Evolutionary conservation across 257 asterid species (phyloP).

Genomic region (Scutellaria galericulata): DNA sequence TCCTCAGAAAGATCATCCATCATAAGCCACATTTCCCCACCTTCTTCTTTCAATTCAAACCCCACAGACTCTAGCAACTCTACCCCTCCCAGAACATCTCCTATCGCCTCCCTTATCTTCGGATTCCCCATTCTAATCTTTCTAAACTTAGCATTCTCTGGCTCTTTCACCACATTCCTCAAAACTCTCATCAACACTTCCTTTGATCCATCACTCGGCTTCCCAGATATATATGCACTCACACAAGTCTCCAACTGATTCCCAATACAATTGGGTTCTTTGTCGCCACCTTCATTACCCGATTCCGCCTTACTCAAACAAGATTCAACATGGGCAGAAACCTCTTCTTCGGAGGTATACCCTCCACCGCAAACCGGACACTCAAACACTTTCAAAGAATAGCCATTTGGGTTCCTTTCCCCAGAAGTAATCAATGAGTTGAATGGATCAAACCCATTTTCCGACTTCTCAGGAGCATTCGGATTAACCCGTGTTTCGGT

Average conservation of each 20-base stretch:
- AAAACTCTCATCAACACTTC: slow-evolving; percentile 73
- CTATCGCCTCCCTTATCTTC: slow-evolving; percentile 87
- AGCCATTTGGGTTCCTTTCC: slow-evolving; percentile 77
- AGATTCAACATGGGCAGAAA: slow-evolving; percentile 69
- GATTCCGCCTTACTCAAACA: slow-evolving; percentile 56
- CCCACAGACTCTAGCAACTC: slow-evolving; percentile 85
- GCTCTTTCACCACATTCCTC: slow-evolving; percentile 74
- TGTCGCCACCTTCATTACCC: slow-evolving; percentile 23
- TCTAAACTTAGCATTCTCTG: slow-evolving; percentile 83
- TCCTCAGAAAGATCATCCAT: slow-evolving; percentile 74
- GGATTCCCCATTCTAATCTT: slow-evolving; percentile 87
- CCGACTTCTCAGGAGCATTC: slow-evolving; percentile 35
- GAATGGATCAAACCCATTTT: slow-evolving; percentile 78
- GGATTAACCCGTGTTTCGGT: slow-evolving; percentile 32
- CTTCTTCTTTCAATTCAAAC: slow-evolving; percentile 76
- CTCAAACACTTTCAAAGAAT: slow-evolving; percentile 68
- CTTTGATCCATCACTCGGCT: slow-evolving; percentile 61
- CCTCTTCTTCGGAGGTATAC: slow-evolving; percentile 77
- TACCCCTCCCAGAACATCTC: slow-evolving; percentile 77
- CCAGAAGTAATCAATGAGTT: slow-evolving; percentile 75
- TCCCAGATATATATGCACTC: slow-evolving; percentile 66
- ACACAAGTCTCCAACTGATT: slow-evolving; percentile 62
- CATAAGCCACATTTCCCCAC: slow-evolving; percentile 80
- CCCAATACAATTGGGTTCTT: slow-evolving; percentile 37
- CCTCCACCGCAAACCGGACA: slow-evolving; percentile 84